Base-by-base conservation (phyloP, 257 asterid species). In the Penstemon newberryi region DNA sequence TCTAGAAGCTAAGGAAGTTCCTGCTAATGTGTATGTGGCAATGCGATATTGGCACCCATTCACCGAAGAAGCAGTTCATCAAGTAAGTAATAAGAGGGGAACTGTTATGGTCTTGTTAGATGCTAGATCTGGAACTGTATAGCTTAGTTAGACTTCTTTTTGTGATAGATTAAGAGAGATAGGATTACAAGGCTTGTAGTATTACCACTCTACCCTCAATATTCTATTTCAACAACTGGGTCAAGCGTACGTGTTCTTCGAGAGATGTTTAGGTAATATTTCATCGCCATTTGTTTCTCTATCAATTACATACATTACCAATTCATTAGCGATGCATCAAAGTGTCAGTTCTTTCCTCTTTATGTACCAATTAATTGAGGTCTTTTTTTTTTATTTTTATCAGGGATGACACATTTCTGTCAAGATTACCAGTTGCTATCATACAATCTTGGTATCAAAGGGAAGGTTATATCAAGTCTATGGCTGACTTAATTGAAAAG, bases 31-130 rank as follows among this genome's bases (percentile, higher is more conserved):
- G 56, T 94, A 94, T 75, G 96, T 94, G 47, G 99, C 97, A 8
- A 94, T 94, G 99, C 83, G 99, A 25, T 94, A 94, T 72, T 94
- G 99, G 99, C 86, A 86, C 78, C 99, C 99, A 12, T 94, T 91
- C 80, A 94, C 99, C 3, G 99, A 94, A 77, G 99, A 91, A 80
- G 99, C 96, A 57, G 92, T 86, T 76, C 89, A 83, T 73, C 95
- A 83, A 95, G 99, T 77, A 81, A 56, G 69, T 70, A 11, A 42
- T 36, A 10, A 3, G 44, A 77, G 53, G 69, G 36, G 39, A 52
- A 63, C 10, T 4, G 5, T 19, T 53, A n/a, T 6, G 58, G 39
- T 57, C 38, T 69, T 12, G 33, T n/a, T 59, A 5, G 46, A 54
- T 73, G 37, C 45, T 18, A 54, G 43, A 51, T 60, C 58, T 13